Evolutionary conservation across 257 asterid genomes (phyloP).

Genomic region (Solanum gracilifrons): DNA sequence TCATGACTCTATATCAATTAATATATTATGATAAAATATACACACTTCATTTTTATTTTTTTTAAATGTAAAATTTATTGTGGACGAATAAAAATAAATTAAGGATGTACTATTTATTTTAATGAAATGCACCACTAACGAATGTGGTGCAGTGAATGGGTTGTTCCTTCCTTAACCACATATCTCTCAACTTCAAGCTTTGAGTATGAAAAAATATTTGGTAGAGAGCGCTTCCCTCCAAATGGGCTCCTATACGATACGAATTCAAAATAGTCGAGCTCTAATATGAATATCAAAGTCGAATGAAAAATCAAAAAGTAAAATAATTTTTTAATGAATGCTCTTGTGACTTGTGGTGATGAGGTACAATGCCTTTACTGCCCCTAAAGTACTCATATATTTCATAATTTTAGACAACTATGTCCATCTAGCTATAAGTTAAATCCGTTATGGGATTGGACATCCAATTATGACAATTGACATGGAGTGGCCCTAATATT

Average conservation of each 20-base stretch:
- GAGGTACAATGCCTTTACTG: not conserved
- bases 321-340: not conserved
- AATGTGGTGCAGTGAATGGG: not conserved
- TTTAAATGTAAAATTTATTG: too few species aligned
- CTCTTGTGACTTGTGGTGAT: not conserved
- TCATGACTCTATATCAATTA: not conserved
- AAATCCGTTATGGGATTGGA: not conserved
- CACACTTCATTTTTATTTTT: not conserved
- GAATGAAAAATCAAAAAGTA: too few species aligned
- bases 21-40: too few species aligned
- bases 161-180: not conserved
- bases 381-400: not conserved
- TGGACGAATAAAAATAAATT: too few species aligned
- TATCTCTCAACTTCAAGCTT: too few species aligned
- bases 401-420: not conserved
- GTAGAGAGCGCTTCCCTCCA: not conserved
- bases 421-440: not conserved
- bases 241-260: too few species aligned
- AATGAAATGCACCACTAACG: too few species aligned
- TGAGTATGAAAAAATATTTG: not conserved
- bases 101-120: not conserved
- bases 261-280: too few species aligned
- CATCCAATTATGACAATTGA: not conserved
- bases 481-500: not conserved
- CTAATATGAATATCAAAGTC: too few species aligned